A percentile compares a stretch with the other conserved stretches of the same genome.
Conservation (phyloP, 805 yeast genomes). For the Dipodascopsis uninucleata region DNA sequence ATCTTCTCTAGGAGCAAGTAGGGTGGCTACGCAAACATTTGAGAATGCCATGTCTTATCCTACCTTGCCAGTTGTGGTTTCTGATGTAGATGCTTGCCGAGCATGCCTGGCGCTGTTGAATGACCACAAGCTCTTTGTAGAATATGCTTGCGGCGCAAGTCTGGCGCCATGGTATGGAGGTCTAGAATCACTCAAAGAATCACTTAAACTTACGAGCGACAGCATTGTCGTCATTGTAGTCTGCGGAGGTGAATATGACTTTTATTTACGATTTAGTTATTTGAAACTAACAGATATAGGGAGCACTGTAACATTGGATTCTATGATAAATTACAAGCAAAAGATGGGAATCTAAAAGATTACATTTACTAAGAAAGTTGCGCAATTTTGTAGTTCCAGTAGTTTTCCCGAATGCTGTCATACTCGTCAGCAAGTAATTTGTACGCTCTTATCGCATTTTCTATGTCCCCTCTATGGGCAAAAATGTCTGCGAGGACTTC, state of each 20-base stretch:
- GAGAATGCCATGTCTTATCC: slow-evolving; percentile 44
- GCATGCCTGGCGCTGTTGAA: slow-evolving; percentile 51
- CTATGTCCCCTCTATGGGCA: slow-evolving; percentile 32
- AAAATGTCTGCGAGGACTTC: slow-evolving; percentile 58
- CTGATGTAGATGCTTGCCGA: slow-evolving; percentile 54
- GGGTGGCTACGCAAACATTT: slow-evolving; percentile 50
- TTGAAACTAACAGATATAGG: too few species aligned
- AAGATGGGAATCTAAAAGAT: too few species aligned
- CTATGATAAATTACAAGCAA: too few species aligned
- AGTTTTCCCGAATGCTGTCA: slow-evolving; percentile 60
- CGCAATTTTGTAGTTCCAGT: slow-evolving; percentile 46
- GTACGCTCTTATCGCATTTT: slow-evolving; percentile 46
- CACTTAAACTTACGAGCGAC: background rate
- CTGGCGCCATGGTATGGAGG: slow-evolving; percentile 43
- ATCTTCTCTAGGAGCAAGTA: slow-evolving; percentile 59
- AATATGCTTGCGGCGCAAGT: slow-evolving; percentile 75
- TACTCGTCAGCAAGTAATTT: slow-evolving; percentile 48
- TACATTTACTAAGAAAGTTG: too few species aligned
- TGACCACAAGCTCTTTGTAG: slow-evolving; percentile 52
- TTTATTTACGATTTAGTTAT: background rate
- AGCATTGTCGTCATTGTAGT: slow-evolving; percentile 16
- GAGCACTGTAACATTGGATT: too few species aligned
- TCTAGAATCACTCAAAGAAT: background rate
- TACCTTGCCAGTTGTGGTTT: slow-evolving; percentile 43
- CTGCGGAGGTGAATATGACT: slow-evolving; percentile 23